Evolutionary conservation across 352 stramenopile genomes (phyloP).

Genomic region (Globisporangium splendens): DNA sequence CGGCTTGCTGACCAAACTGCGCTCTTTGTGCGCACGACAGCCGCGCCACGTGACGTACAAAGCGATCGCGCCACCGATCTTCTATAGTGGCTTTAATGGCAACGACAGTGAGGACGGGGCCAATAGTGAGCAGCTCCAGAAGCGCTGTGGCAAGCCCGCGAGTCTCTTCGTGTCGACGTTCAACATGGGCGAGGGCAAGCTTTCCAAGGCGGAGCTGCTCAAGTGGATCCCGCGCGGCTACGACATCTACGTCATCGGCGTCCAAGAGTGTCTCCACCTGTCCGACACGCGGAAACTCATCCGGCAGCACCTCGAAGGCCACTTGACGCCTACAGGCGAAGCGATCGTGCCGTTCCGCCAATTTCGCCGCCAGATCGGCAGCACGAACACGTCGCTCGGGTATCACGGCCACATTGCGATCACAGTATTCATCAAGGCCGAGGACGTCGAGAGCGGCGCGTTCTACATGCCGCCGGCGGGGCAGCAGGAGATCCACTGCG

Average conservation of each 20-base stretch:
- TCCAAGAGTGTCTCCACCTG: conserved; percentile 88
- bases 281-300: conserved; percentile 57
- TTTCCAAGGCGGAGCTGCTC: conserved; percentile 45
- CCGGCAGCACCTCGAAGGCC: conserved; percentile 57
- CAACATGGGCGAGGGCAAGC: conserved; percentile 75
- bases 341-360: conserved; percentile 36
- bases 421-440: conserved; percentile 69
- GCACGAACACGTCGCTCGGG: conserved; percentile 71
- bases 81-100: conserved; percentile 14
- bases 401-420: conserved; percentile 89
- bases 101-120: conserved; percentile 10
- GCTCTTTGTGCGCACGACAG: conserved; percentile 24
- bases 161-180: conserved; percentile 82
- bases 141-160: conserved; percentile 43
- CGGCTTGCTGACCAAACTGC: conserved; percentile 38
- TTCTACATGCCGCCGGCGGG: conserved; percentile 81
- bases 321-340: conserved; percentile 17
- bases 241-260: conserved; percentile 89
- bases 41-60: conserved; percentile 25
- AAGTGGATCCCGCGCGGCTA: conserved; percentile 85
- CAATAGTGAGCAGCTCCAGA: conserved; percentile 9
- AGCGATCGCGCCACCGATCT: conserved; percentile 28
- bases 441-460: conserved; percentile 62
- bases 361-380: conserved; percentile 79
- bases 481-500: conserved; percentile 65